These are phyloP conservation scores for Pyrenula aspistea DNA, from an alignment of 495 filamentous ascomycete species.

Conservation along the genomic window DNA sequence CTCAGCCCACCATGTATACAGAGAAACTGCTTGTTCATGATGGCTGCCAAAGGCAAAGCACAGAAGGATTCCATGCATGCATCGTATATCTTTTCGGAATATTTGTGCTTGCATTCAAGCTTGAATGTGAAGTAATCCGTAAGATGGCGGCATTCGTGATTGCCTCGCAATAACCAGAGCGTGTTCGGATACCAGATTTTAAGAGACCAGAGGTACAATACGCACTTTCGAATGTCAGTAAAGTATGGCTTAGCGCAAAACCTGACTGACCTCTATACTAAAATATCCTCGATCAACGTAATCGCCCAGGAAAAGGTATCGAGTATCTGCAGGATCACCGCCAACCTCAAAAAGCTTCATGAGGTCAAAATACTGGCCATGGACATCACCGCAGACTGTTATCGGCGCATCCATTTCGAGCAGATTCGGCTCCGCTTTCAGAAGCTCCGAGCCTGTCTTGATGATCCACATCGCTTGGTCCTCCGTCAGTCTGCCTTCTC, in stretches of 20 bases:
- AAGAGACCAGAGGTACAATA: conserved; percentile 91
- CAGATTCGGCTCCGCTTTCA: conserved; percentile 82
- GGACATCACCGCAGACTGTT: conserved; percentile 97
- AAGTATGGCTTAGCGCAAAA: not conserved
- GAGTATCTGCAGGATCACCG: conserved; percentile 87
- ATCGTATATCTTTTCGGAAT: conserved; percentile 91
- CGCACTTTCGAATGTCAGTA: conserved; percentile 44
- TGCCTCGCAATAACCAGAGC: conserved; percentile 91
- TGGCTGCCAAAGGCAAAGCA: conserved; percentile 78
- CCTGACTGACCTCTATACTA: conserved; percentile 67
- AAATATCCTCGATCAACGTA: conserved; percentile 98
- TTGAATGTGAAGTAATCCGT: conserved; percentile 99
- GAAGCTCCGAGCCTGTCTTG: conserved; percentile 65
- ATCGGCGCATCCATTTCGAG: conserved; percentile 99
- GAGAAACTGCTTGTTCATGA: conserved; percentile 99
- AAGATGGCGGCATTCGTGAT: conserved; percentile 96
- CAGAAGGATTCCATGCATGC: conserved; percentile 98
- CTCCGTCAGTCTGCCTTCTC: conserved; percentile 91
- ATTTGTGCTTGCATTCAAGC: conserved; percentile 98
- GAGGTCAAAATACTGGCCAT: conserved; percentile 96
- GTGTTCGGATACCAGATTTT: conserved; percentile 99
- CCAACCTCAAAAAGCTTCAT: conserved; percentile 99
- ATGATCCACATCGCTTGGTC: conserved; percentile 97
- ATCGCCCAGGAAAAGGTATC: conserved; percentile 94
- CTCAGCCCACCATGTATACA: conserved; percentile 96